These are phyloP conservation scores for Leccinum fuscescens DNA, from an alignment of 1,284 basidiomycete genomes.

Conservation along the genomic window DNA sequence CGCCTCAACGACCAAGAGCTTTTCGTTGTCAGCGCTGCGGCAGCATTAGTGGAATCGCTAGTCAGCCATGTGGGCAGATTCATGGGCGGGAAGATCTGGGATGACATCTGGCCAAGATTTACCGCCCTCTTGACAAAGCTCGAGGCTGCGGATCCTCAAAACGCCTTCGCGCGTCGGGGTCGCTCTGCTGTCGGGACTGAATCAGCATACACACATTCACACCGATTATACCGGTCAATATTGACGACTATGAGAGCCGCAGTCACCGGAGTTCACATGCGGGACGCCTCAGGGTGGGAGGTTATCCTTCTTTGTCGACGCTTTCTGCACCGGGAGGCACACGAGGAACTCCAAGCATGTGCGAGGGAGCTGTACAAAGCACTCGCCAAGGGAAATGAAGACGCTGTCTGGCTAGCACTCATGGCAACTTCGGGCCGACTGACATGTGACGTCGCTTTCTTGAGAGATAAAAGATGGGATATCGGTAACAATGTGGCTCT, in stretches of 20 bases:
- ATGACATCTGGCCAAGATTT: conserved; percentile 89
- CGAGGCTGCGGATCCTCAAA: conserved; percentile 56
- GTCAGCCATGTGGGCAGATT: conserved; percentile 72
- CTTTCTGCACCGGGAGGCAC: conserved; percentile 64
- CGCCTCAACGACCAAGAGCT: conserved; percentile 70
- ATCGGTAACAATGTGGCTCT: conserved; percentile 49
- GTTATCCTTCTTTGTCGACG: conserved; percentile 70
- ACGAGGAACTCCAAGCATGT: conserved; percentile 69
- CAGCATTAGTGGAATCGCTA: conserved; percentile 67
- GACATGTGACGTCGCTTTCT: conserved; percentile 45
- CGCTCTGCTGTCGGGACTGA: conserved; percentile 54
- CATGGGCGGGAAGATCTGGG: conserved; percentile 80
- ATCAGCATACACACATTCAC: conserved; percentile 74
- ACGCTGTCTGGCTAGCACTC: conserved; percentile 81
- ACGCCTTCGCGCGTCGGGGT: conserved; percentile 60
- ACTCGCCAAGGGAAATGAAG: conserved; percentile 62
- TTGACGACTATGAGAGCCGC: conserved; percentile 70
- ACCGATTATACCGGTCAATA: conserved; percentile 72
- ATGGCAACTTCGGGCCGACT: conserved; percentile 50
- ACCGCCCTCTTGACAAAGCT: conserved; percentile 56
- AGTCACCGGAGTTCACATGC: conserved; percentile 60
- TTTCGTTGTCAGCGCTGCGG: conserved; percentile 77
- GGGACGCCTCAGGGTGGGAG: conserved; percentile 76
- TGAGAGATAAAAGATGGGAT: conserved; percentile 59
- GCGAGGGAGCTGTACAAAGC: conserved; percentile 66